phyloP scores from a whole-genome alignment of 2,329 filamentous ascomycete genomes.

The Talaromyces pinophilus region DNA sequence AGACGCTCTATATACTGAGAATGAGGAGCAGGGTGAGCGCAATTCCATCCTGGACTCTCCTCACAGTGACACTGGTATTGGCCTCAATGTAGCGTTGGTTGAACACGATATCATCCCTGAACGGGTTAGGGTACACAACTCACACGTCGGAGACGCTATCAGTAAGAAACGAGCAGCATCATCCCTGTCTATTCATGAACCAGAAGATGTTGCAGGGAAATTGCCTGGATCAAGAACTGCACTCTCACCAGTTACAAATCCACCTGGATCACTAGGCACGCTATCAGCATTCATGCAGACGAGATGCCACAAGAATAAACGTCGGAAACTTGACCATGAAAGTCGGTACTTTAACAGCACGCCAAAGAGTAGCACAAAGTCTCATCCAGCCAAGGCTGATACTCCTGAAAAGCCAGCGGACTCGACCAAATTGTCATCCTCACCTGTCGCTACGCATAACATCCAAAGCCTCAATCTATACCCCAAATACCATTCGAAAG shows the following conservation, averaged over 20 bases:
- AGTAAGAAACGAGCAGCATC: not conserved
- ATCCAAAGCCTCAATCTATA: not conserved
- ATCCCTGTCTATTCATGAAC: not conserved
- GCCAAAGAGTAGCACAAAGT: not conserved
- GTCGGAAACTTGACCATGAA: constrained; percentile 28
- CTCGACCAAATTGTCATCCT: not conserved
- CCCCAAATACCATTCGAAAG: not conserved
- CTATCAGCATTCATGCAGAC: constrained; percentile 56
- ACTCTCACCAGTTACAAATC: no score
- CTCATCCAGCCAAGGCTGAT: not conserved
- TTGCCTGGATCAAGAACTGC: not conserved
- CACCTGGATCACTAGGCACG: constrained; percentile 40
- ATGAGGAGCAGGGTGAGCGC: not conserved
- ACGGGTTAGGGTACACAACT: not conserved
- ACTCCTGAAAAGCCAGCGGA: not conserved
- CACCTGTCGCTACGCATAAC: not conserved
- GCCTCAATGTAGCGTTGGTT: not conserved
- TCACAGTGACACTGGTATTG: not conserved
- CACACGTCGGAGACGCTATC: not conserved
- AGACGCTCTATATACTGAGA: constrained; percentile 6
- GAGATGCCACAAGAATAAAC: constrained; percentile 39
- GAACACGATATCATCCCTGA: not conserved
- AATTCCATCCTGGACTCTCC: not conserved
- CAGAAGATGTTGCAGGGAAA: not conserved
- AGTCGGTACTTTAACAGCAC: constrained; percentile 31